Evolutionary conservation across 1,139 yeast genomes (phyloP).

Genomic region (Blastobotrys capitulatus): DNA sequence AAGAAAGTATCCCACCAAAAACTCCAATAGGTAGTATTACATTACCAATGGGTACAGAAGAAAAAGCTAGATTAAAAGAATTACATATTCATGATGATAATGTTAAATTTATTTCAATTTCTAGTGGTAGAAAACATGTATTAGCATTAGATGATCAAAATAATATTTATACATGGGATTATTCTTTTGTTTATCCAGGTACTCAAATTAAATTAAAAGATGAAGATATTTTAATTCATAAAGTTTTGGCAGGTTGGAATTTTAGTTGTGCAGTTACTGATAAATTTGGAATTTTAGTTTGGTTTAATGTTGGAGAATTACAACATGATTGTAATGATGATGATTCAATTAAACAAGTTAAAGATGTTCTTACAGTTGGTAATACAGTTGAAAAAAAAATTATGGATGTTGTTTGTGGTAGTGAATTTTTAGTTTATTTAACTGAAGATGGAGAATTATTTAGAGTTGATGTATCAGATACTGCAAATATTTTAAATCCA

Average conservation of each 20-base stretch:
- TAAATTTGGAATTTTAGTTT: slow-evolving; percentile 52
- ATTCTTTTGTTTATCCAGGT: slow-evolving; percentile 35
- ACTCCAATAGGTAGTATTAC: slow-evolving; percentile 10
- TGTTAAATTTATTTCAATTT: slow-evolving; percentile 43
- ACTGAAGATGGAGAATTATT: slow-evolving; percentile 43
- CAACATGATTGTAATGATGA: slow-evolving; percentile 13
- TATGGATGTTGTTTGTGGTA: slow-evolving; percentile 54
- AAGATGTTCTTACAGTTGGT: slow-evolving; percentile 25
- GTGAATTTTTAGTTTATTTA: slow-evolving; percentile 47
- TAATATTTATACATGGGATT: slow-evolving; percentile 60
- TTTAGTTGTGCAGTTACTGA: slow-evolving; percentile 48
- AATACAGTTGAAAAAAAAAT: slow-evolving; percentile 28
- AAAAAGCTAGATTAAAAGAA: slow-evolving; percentile 12
- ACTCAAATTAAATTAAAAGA: slow-evolving; percentile 33
- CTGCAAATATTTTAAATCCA: slow-evolving; percentile 3
- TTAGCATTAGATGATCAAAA: slow-evolving; percentile 54
- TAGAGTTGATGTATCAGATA: slow-evolving; percentile 31
- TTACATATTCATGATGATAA: slow-evolving; percentile 8
- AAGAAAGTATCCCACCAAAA: slow-evolving; percentile 4
- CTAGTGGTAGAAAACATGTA: slow-evolving; percentile 64
- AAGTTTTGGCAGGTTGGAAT: slow-evolving; percentile 68
- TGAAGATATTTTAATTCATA: slow-evolving; percentile 22
- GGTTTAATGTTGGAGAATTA: slow-evolving; percentile 43
- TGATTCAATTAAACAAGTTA: background rate
- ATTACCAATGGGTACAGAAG: slow-evolving; percentile 11